Conservation (phyloP, 2,329 filamentous ascomycete genomes). For the Sclerotiophoma versabilis region DNA sequence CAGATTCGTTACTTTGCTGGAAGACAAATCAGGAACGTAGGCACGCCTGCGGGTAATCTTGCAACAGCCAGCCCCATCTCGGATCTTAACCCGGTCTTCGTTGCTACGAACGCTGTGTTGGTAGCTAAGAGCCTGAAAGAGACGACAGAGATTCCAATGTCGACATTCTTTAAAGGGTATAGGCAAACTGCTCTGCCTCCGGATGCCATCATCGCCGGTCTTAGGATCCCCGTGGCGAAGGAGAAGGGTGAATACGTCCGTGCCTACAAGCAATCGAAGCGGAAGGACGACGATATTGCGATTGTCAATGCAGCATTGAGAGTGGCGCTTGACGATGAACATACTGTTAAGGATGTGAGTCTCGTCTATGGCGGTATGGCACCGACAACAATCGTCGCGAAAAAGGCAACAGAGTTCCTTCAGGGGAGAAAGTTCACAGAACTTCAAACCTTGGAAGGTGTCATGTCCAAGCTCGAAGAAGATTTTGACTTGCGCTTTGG, state of each 20-base stretch:
- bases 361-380: conserved; percentile 97
- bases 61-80: conserved; percentile 96
- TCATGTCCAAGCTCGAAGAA: conserved; percentile 85
- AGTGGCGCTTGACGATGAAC: conserved; percentile 71
- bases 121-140: conserved; percentile 78
- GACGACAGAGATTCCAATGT: conserved; percentile 88
- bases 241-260: conserved; percentile 82
- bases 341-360: conserved; percentile 75
- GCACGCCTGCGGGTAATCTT: conserved; percentile 91
- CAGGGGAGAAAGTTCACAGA: conserved; percentile 81
- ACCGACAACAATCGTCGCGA: conserved; percentile 86
- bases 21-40: conserved; percentile 95
- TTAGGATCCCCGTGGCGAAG: conserved; percentile 81
- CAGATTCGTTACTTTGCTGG: conserved; percentile 95
- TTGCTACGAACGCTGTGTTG: conserved; percentile 82
- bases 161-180: conserved; percentile 91
- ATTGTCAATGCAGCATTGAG: conserved; percentile 91
- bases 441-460: conserved; percentile 82
- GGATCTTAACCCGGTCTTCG: conserved; percentile 92
- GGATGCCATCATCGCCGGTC: conserved; percentile 83
- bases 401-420: conserved; percentile 76
- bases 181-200: conserved; percentile 79
- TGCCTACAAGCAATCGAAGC: conserved; percentile 94
- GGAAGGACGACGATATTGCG: conserved; percentile 97
- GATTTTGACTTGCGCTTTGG: conserved; percentile 91